Evolutionary conservation across 2,329 filamentous ascomycete genomes (phyloP), one percentile per base, ranked within the genome.

Genomic region (Calonectria honghensis): DNA sequence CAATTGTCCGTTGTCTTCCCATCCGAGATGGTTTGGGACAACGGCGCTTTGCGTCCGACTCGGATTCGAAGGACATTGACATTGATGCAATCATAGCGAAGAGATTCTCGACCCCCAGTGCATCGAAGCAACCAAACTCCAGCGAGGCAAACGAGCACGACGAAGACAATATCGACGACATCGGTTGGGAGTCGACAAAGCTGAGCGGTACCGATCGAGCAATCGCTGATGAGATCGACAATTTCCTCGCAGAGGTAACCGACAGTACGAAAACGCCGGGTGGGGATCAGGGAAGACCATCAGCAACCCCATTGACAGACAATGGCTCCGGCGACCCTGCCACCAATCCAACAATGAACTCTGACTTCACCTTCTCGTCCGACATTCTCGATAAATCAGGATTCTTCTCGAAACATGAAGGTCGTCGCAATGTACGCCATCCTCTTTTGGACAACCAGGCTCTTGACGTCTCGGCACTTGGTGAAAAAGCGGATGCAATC

Each of bases 401-500:
- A 72, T 20, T 54, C 69, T 14, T 10, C 27, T 1, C 63, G 11
- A 13, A 18, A 29, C 37, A 29, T 52, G 14, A n/a, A 6, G 54
- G 67, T 24, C 71, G 52, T 41, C 74, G 52, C 50, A 37, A 20
- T 20, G 78, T 83, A 18, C 76, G 73, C 9, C 77, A 85, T 70
- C 73, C 73, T 4, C 79, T 85, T 18, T 63, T 85, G 0, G 78
- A 79, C 4, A 80, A 83, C 31, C 76, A 81, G n/a, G 73, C 77
- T 32, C 75, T 87, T 7, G 81, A 81, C 1, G 78, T 84, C 20
- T 76, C 79, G 4, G 83, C 85, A 1, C 82, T 87, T 4, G 86
- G 86, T 27, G 72, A 80, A 39, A 82, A 81, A 3, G 86, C 86
- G 16, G 83, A 87, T 20, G 88, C 88, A 31, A 87, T 91, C 59